phyloP scores from a whole-genome alignment of 2,329 filamentous ascomycete species.

The Pezicula radicicola region DNA sequence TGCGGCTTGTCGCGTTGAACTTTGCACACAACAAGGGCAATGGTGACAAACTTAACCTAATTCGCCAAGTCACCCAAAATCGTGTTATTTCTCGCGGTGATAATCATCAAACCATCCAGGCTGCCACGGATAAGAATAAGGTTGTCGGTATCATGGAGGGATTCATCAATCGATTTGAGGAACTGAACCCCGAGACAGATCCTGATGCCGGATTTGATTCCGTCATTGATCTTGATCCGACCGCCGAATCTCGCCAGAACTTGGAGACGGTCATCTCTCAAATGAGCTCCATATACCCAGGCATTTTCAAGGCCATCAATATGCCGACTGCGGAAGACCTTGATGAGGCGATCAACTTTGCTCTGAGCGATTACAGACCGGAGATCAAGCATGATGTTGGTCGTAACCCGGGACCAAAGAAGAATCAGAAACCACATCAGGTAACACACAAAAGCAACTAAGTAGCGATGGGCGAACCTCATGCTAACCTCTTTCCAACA shows the following conservation, averaged over 20 bases:
- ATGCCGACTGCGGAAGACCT: constrained; percentile 72
- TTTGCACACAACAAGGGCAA: constrained; percentile 73
- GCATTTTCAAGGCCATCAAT: constrained; percentile 55
- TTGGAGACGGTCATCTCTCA: constrained; percentile 74
- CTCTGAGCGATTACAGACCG: constrained; percentile 75
- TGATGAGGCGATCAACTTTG: constrained; percentile 73
- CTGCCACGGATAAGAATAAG: constrained; percentile 68
- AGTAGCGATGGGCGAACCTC: not conserved
- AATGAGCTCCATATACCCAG: constrained; percentile 75
- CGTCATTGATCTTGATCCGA: constrained; percentile 80
- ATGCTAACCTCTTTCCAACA: constrained; percentile 12
- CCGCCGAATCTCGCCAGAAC: constrained; percentile 75
- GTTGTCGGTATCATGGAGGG: constrained; percentile 92
- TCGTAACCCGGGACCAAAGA: constrained; percentile 46
- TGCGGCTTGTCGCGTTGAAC: constrained; percentile 79
- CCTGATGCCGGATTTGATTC: constrained; percentile 83
- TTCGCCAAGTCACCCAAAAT: constrained; percentile 71
- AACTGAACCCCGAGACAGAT: constrained; percentile 58
- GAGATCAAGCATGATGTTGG: constrained; percentile 71
- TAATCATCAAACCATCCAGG: constrained; percentile 97
- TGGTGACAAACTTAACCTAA: constrained; percentile 60
- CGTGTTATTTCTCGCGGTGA: constrained; percentile 84
- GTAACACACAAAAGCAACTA: constrained; percentile 6
- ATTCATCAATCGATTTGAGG: constrained; percentile 84
- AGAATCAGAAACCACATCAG: constrained; percentile 36